These are phyloP conservation scores for Hypoxylon cercidicola DNA, from an alignment of 495 filamentous ascomycete species.

Conservation along the genomic window DNA sequence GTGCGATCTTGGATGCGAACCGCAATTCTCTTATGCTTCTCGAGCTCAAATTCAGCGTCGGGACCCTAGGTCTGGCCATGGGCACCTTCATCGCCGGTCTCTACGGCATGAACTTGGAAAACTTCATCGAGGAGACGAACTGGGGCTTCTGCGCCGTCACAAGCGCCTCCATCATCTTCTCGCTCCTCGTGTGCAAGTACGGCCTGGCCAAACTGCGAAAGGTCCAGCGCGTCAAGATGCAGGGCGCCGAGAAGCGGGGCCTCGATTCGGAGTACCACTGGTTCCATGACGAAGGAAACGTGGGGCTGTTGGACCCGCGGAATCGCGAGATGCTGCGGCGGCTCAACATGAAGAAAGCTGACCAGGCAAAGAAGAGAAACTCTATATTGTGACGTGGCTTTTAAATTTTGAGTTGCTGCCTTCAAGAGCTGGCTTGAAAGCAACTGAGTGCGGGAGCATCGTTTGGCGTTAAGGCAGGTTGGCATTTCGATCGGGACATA, in stretches of 20 bases:
- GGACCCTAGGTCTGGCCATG: conserved; percentile 88
- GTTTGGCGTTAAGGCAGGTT: conserved; percentile 21
- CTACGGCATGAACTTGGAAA: conserved; percentile 99
- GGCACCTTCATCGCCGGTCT: conserved; percentile 96
- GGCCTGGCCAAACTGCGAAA: conserved; percentile 83
- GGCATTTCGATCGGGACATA: conserved; percentile 7
- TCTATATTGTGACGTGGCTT: conserved; percentile 24
- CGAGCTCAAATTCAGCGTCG: conserved; percentile 95
- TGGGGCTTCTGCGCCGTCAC: conserved; percentile 84
- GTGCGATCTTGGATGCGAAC: conserved; percentile 97
- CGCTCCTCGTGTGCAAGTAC: conserved; percentile 78
- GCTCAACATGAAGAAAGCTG: conserved; percentile 57
- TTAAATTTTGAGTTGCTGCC: background rate
- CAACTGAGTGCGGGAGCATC: conserved; percentile 4
- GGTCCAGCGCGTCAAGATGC: conserved; percentile 94
- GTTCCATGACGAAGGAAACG: conserved; percentile 56
- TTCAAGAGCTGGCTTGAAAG: background rate
- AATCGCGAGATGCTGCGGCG: conserved; percentile 59
- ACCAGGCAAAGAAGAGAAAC: conserved; percentile 48
- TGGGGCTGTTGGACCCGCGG: conserved; percentile 54
- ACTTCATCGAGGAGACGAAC: conserved; percentile 97
- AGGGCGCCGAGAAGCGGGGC: conserved; percentile 42
- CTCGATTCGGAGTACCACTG: conserved; percentile 50
- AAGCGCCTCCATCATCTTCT: conserved; percentile 74
- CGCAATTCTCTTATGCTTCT: conserved; percentile 98